These are phyloP conservation scores for Oligophagozyma castellii DNA, from an alignment of 1,139 yeast species.

Conservation along the genomic window DNA sequence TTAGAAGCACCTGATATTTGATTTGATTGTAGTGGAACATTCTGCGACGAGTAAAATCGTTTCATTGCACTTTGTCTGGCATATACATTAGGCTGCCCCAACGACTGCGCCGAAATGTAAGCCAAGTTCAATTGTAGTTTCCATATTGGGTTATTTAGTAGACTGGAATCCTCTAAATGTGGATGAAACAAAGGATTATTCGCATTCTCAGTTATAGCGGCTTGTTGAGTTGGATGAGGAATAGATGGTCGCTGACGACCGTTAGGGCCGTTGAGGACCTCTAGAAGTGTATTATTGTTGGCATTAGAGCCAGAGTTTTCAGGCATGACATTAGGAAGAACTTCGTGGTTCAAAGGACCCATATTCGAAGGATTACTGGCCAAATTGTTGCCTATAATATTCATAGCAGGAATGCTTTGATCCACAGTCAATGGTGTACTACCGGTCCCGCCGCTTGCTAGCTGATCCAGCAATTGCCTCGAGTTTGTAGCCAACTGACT, in stretches of 20 bases:
- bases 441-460: constrained; percentile 3
- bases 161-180: constrained; percentile 31
- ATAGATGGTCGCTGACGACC: too few relatives aligned
- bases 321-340: not conserved
- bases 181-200: constrained; percentile 29
- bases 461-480: constrained; percentile 11
- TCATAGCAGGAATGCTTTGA: constrained; percentile 1
- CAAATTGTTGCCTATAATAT: constrained; percentile 5
- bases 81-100: constrained; percentile 61
- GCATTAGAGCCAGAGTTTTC: not conserved
- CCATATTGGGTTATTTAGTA: constrained; percentile 53
- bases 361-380: constrained; percentile 3
- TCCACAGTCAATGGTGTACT: constrained; percentile 1
- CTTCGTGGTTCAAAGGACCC: not conserved
- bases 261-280: constrained; percentile 1
- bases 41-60: constrained; percentile 29
- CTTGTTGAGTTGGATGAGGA: too few relatives aligned
- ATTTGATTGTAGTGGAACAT: constrained; percentile 3
- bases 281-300: not conserved
- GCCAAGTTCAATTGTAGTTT: constrained; percentile 77
- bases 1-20: constrained; percentile 21
- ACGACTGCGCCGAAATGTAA: constrained; percentile 61
- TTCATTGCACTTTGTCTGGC: constrained; percentile 87
- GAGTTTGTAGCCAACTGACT: constrained; percentile 3
- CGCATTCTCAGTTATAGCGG: constrained; percentile 14